Base-by-base conservation (phyloP, 1,284 basidiomycete species). In the Sporisorium iseilematis-ciliati region DNA sequence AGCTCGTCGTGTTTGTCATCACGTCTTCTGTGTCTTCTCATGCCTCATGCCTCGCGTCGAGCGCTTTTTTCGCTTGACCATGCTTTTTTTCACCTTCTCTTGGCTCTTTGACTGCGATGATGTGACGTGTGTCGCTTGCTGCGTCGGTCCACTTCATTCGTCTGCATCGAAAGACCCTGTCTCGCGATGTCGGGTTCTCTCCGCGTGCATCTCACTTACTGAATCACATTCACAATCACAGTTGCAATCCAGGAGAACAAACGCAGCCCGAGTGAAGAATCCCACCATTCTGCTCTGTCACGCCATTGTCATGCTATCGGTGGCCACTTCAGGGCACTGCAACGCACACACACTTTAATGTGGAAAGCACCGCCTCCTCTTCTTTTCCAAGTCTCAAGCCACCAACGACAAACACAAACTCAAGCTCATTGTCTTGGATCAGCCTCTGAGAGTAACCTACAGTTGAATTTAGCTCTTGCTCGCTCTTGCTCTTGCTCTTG, bases 11-110 rank as follows among this genome's bases (percentile, higher is more conserved):
- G 18, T 45, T 26, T 31, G 41, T 42, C 40, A 45, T 29, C 53
- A 35, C 20, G 33, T 55, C 45, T 12, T 11, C n/a, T n/a, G n/a
- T 35, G 11, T 31, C 25, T 14, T 14, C 29, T n/a, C 12, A 8
- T 49, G 16, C 31, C 33, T 55, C 26, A 55, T 56, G 54, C 42
- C 43, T 55, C 42, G 53, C 53, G 26, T 55, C 53, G 6, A 46
- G 23, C n/a, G 35, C 14, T 14, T 21, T 41, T n/a, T 45, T 55
- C 31, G 29, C 42, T 31, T 54, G 33, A 41, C 49, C 33, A 33
- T 43, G n/a, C n/a, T n/a, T 12, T 23, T 12, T 23, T 43, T 43
- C 7, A 2, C 21, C 45, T 5, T 14, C 45, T 23, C 51, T 53
- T 41, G 51, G 50, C 50, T 51, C 50, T 46, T 46, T 26, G 45